Evolutionary conservation across 2,329 filamentous ascomycete genomes (phyloP).

Genomic region (Zopfia rhizophila): DNA sequence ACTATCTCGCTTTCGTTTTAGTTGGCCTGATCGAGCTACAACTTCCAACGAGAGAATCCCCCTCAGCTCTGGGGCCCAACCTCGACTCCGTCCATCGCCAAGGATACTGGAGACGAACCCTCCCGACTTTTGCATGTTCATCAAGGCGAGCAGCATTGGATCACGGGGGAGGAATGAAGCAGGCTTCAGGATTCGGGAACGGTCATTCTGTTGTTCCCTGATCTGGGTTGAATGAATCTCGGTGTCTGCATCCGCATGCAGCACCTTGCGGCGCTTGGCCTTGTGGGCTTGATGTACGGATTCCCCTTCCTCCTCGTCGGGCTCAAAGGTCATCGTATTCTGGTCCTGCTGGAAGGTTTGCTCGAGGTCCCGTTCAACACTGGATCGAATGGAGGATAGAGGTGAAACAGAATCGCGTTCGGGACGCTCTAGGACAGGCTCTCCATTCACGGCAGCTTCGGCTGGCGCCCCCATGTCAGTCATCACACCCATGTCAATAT

Average conservation of each 20-base stretch:
- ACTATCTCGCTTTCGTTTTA: conserved; percentile 94
- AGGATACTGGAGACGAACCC: conserved; percentile 90
- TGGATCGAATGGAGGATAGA: conserved; percentile 63
- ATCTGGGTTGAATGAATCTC: conserved; percentile 81
- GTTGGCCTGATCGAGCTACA: conserved; percentile 77
- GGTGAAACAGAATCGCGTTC: conserved; percentile 62
- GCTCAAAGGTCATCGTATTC: conserved; percentile 44
- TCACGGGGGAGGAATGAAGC: conserved; percentile 87
- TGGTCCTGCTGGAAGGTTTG: conserved; percentile 62
- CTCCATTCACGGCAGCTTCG: conserved; percentile 51
- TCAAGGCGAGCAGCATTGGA: conserved; percentile 83
- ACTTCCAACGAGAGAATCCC: conserved; percentile 91
- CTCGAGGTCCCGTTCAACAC: conserved; percentile 71
- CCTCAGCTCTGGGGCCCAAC: conserved; percentile 91
- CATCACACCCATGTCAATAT: conserved; percentile 58
- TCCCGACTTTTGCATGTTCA: conserved; percentile 91
- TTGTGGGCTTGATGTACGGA: conserved; percentile 74
- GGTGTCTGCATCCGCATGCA: conserved; percentile 83
- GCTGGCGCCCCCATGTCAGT: conserved; percentile 57
- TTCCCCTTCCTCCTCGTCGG: conserved; percentile 57
- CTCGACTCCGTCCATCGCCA: conserved; percentile 78
- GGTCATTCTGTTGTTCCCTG: conserved; percentile 85
- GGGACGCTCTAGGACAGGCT: conserved; percentile 57
- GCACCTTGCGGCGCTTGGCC: conserved; percentile 81
- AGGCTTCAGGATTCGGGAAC: conserved; percentile 84